phyloP scores from a whole-genome alignment of 495 filamentous ascomycete species.

The Neurospora sp. region DNA sequence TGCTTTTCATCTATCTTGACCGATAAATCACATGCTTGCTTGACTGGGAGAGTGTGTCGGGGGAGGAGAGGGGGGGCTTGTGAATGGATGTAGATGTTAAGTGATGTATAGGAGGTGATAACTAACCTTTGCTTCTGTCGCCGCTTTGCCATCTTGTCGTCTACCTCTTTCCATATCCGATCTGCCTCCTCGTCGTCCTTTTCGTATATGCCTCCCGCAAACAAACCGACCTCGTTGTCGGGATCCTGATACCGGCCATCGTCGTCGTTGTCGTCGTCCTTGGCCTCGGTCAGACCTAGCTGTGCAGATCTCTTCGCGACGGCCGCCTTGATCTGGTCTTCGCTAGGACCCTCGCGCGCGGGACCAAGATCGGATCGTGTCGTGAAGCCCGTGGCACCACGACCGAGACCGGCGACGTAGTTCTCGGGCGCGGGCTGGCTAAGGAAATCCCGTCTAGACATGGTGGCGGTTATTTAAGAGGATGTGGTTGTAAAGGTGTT shows the following conservation, averaged over 20 bases:
- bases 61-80: conserved; percentile 9
- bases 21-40: conserved; percentile 59
- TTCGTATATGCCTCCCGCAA: conserved; percentile 88
- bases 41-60: conserved; percentile 14
- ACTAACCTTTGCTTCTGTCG: conserved; percentile 87
- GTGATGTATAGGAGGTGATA: conserved; percentile 11
- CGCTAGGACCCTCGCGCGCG: conserved; percentile 90
- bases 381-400: conserved; percentile 96
- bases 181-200: conserved; percentile 96
- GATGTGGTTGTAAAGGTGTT: neutral
- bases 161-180: conserved; percentile 86
- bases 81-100: neutral
- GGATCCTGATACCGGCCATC: conserved; percentile 90
- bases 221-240: conserved; percentile 92
- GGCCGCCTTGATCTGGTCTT: conserved; percentile 96
- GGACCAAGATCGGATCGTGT: conserved; percentile 95
- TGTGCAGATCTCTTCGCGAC: conserved; percentile 83
- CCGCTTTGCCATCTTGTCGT: conserved; percentile 90
- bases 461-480: conserved; percentile 15
- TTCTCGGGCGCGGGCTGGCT: conserved; percentile 90
- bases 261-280: conserved; percentile 77
- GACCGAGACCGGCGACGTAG: conserved; percentile 95
- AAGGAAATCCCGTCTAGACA: conserved; percentile 85
- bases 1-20: conserved; percentile 55
- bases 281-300: conserved; percentile 62